Evolutionary conservation across 1,284 basidiomycete genomes (phyloP).

Genomic region (Xerocomus nothofagi): DNA sequence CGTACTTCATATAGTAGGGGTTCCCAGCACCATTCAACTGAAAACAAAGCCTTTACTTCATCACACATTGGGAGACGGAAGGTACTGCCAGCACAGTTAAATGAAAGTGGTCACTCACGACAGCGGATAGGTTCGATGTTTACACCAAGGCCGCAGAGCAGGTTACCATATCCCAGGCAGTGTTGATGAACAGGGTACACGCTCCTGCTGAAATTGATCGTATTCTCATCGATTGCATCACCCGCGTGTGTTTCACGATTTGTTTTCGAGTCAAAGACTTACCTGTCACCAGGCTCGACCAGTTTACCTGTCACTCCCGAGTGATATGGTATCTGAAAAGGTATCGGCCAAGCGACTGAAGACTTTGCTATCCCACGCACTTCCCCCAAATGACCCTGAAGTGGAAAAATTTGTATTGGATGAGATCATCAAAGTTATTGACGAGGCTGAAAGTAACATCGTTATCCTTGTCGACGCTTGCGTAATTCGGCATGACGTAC

Average conservation of each 20-base stretch:
- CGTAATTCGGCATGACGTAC: slow-evolving; percentile 76
- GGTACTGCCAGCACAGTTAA: slow-evolving; percentile 38
- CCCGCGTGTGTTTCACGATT: slow-evolving; percentile 41
- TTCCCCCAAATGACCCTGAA: slow-evolving; percentile 55
- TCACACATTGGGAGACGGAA: slow-evolving; percentile 85
- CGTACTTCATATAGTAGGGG: slow-evolving; percentile 89
- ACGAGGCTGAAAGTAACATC: slow-evolving; percentile 62
- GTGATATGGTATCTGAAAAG: slow-evolving; percentile 73
- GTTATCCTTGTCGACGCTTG: slow-evolving; percentile 90
- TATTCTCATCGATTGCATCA: slow-evolving; percentile 74
- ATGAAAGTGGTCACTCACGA: slow-evolving; percentile 4
- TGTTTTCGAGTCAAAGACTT: background rate
- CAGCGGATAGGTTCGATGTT: slow-evolving; percentile 61
- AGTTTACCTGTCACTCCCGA: slow-evolving; percentile 87
- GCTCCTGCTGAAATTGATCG: slow-evolving; percentile 80
- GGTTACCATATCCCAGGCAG: slow-evolving; percentile 72
- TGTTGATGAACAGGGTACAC: slow-evolving; percentile 51
- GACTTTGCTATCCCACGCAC: slow-evolving; percentile 55
- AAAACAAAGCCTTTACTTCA: slow-evolving; percentile 72
- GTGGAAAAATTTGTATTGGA: slow-evolving; percentile 74
- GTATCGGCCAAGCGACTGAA: slow-evolving; percentile 68
- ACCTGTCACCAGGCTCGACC: slow-evolving; percentile 63
- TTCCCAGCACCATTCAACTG: slow-evolving; percentile 75
- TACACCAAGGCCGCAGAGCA: slow-evolving; percentile 78
- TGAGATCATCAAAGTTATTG: slow-evolving; percentile 66